phyloP scores from a whole-genome alignment of 2,329 filamentous ascomycete species.

The Epichloe coenophiala region DNA sequence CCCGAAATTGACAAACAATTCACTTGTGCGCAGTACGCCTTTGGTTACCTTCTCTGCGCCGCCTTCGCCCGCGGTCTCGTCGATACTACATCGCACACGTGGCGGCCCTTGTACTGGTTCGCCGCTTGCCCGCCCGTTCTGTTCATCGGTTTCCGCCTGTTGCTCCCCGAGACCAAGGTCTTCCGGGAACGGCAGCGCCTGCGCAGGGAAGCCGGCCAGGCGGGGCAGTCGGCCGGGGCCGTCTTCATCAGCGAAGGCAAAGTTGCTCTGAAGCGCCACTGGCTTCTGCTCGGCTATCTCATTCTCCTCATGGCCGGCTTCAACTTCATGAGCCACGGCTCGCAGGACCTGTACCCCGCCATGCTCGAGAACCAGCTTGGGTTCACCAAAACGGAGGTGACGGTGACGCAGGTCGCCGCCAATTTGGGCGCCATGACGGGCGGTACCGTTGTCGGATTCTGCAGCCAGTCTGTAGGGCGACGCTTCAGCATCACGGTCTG shows the following conservation, averaged over 20 bases:
- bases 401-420: slow-evolving; percentile 58
- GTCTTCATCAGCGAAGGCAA: slow-evolving; percentile 65
- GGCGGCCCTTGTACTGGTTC: slow-evolving; percentile 85
- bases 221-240: slow-evolving; percentile 27
- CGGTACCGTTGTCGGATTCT: slow-evolving; percentile 54
- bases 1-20: background rate
- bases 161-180: slow-evolving; percentile 64
- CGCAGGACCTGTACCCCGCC: slow-evolving; percentile 48
- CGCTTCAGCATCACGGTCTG: slow-evolving; percentile 55
- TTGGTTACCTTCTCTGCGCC: slow-evolving; percentile 49
- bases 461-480: slow-evolving; percentile 55
- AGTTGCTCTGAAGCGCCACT: slow-evolving; percentile 65
- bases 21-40: slow-evolving; percentile 31
- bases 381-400: slow-evolving; percentile 42
- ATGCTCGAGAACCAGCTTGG: slow-evolving; percentile 43
- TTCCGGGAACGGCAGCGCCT: slow-evolving; percentile 55
- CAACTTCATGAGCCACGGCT: slow-evolving; percentile 82
- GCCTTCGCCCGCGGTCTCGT: slow-evolving; percentile 54
- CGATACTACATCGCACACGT: slow-evolving; percentile 63
- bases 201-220: slow-evolving; percentile 29
- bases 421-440: slow-evolving; percentile 58
- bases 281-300: slow-evolving; percentile 67
- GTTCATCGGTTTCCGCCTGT: slow-evolving; percentile 66
- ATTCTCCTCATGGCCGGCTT: slow-evolving; percentile 82
- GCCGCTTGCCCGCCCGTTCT: slow-evolving; percentile 67